A percentile compares a stretch with the other conserved stretches of the same genome.
phyloP scores from a whole-genome alignment of 1,139 yeast genomes.

The Magnusiomyces suaveolens region DNA sequence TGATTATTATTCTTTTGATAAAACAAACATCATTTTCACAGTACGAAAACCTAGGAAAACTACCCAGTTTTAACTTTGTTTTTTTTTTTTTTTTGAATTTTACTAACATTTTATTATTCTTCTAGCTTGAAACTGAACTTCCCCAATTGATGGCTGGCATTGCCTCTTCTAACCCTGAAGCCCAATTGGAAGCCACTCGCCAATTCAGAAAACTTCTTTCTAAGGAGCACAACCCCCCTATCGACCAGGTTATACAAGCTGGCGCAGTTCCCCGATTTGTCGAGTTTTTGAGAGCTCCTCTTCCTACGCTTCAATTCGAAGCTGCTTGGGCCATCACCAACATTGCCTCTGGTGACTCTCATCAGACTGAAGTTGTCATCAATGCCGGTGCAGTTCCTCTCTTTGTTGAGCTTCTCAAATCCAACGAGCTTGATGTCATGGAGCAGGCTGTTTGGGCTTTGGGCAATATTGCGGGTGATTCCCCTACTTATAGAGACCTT shows the following conservation, averaged over 20 bases:
- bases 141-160: conserved; percentile 82
- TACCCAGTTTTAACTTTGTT: too few relatives aligned
- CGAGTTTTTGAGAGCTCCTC: conserved; percentile 67
- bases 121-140: conserved; percentile 40
- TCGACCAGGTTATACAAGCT: conserved; percentile 80
- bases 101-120: not conserved
- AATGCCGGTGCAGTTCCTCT: conserved; percentile 90
- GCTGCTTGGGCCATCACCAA: conserved; percentile 99
- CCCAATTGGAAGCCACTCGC: conserved; percentile 80
- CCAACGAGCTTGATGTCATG: conserved; percentile 81
- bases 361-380: conserved; percentile 83
- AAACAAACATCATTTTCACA: not conserved
- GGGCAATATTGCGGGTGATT: conserved; percentile 98
- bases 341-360: conserved; percentile 90
- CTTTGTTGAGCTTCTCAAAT: conserved; percentile 71
- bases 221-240: conserved; percentile 96
- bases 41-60: too few relatives aligned
- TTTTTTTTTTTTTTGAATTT: not conserved
- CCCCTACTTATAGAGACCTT: conserved; percentile 77
- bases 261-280: conserved; percentile 92
- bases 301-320: conserved; percentile 85
- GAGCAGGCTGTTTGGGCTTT: conserved; percentile 99
- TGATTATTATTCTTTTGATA: not conserved
- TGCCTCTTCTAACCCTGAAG: conserved; percentile 65
- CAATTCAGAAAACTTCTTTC: conserved; percentile 89